Evolutionary conservation across 345 rosid genomes (phyloP).

Genomic region (Crucihimalaya himalaica): DNA sequence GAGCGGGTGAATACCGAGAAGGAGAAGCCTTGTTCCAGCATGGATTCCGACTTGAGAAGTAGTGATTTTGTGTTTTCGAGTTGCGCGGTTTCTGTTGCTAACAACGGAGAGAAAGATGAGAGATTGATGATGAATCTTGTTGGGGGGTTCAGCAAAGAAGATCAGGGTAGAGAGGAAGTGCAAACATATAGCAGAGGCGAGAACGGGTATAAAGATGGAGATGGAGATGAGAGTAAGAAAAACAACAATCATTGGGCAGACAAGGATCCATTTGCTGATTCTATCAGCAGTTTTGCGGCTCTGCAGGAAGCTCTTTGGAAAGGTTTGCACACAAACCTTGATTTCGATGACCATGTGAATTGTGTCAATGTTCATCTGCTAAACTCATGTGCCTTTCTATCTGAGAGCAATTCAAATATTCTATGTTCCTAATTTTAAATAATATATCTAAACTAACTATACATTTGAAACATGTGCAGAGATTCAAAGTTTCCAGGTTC

Average conservation of each 20-base stretch:
- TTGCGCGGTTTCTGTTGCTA: constrained; percentile 51
- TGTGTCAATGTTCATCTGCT: background rate
- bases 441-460: constrained; percentile 22
- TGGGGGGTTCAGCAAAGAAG: constrained; percentile 57
- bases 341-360: background rate
- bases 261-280: constrained; percentile 60
- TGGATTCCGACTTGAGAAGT: constrained; percentile 90
- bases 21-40: constrained; percentile 78
- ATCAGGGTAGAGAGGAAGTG: constrained; percentile 45
- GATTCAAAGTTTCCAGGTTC: constrained; percentile 54
- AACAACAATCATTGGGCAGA: constrained; percentile 38
- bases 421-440: background rate
- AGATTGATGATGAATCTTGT: constrained; percentile 49
- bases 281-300: constrained; percentile 55
- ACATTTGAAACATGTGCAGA: constrained; percentile 46
- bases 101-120: constrained; percentile 54
- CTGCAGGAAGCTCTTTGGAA: constrained; percentile 73
- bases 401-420: background rate
- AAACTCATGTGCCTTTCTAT: background rate
- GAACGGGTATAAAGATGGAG: constrained; percentile 43
- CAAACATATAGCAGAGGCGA: constrained; percentile 48
- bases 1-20: constrained; percentile 68
- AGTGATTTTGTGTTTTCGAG: constrained; percentile 71
- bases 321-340: constrained; percentile 43
- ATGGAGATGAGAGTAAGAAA: constrained; percentile 44